Conservation (phyloP, 441 rosid genomes). For the Corymbia citriodora region DNA sequence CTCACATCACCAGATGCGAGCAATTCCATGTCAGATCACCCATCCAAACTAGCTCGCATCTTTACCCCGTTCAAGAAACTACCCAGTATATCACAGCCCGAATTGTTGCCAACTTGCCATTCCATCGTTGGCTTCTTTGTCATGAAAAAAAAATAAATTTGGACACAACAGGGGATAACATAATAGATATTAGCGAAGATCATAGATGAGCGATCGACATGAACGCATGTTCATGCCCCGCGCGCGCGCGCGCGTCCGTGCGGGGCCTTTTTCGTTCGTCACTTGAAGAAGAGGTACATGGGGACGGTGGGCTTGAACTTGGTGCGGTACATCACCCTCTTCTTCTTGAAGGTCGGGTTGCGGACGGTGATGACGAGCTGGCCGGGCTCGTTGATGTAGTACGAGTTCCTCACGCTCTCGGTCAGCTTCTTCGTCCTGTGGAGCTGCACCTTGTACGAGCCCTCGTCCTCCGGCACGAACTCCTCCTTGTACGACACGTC, state of each 20-base stretch:
- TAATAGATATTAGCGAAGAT: neutral
- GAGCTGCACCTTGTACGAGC: conserved; percentile 41
- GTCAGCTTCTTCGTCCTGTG: conserved; percentile 21
- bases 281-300: conserved; percentile 1
- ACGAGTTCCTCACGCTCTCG: conserved; percentile 38
- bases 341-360: conserved; percentile 28
- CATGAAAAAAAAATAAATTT: neutral
- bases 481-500: conserved; percentile 42
- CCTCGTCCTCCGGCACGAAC: conserved; percentile 60
- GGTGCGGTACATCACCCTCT: conserved; percentile 35
- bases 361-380: conserved; percentile 39
- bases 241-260: neutral
- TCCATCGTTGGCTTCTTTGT: neutral
- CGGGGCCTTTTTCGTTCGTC: neutral
- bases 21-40: neutral
- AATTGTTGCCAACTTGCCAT: neutral
- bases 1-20: neutral
- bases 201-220: neutral
- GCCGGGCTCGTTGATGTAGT: conserved; percentile 50
- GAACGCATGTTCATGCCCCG: neutral
- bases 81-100: neutral
- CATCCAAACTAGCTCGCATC: neutral
- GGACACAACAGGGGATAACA: neutral
- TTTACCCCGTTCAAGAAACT: neutral
- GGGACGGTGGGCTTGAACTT: conserved; percentile 39